Base-by-base conservation (phyloP, 163 green algal species). In the Prototheca cutis region DNA sequence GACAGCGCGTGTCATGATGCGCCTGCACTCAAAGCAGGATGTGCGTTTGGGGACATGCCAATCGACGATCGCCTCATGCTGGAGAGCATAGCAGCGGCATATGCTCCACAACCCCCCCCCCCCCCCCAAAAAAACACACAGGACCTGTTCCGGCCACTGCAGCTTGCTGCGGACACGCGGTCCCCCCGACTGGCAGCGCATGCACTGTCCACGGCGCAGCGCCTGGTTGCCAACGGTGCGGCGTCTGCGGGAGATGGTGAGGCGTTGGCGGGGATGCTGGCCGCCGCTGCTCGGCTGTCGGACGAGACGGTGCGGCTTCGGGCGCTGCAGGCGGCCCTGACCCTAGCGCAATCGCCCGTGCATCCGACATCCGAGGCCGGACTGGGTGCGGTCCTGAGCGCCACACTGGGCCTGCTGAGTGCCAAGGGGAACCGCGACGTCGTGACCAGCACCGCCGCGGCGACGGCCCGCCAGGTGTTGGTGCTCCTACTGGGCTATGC, bases 221-320 rank as follows among this genome's bases (percentile, higher is more conserved):
- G 85, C 63, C 63, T 94, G 55, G 69, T 93, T 24, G 76, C 80
- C 15, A 80, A 89, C 59, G 67, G 84, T 42, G 80, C 73, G 21
- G 62, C 90, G 23, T 68, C 70, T 0, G 27, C 63, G 7, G 73
- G 80, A 21, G 79, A 66, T 2, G 40, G 33, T 1, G 54, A 62
- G 7, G 33, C 53, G n/a, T 33, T 76, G 19, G 42, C 64, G 2
- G 56, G 28, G 28, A 65, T 72, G 55, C 33, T 78, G n/a, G 27
- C 47, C 33, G 65, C 82, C 72, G 79, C 87, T 7, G 76, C 87
- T 40, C 72, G 76, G 47, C 65, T 74, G 39, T 52, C 54, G 13
- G 86, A 94, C 48, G 86, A 94, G 34, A 68, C 52, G 25, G 86
- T 90, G 29, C 79, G 90, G 71, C 76, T 94, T 2, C 91, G 91